Conservation (phyloP, 2,329 filamentous ascomycete species). For the Curvularia lunata region DNA sequence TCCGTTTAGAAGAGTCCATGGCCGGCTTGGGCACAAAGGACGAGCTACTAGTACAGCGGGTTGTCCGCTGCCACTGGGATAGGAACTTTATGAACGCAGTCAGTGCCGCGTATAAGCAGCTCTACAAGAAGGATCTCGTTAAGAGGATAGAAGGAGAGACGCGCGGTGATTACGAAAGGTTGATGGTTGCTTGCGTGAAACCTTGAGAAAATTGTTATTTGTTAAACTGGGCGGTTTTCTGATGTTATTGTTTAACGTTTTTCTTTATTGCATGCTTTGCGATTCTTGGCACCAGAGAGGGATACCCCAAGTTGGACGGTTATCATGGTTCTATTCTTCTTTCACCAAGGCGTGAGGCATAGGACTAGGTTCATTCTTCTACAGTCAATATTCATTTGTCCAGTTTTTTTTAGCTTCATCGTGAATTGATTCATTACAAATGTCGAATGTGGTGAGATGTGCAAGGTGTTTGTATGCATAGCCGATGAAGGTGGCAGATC, state of each 20-base stretch:
- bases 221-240: neutral
- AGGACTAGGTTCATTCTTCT: neutral
- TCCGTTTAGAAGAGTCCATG: conserved; percentile 86
- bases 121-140: conserved; percentile 71
- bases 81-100: conserved; percentile 74
- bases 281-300: neutral
- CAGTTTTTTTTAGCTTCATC: neutral
- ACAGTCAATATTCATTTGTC: neutral
- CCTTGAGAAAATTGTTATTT: conserved; percentile 11
- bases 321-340: neutral
- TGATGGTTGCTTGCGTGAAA: conserved; percentile 72
- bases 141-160: conserved; percentile 80
- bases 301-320: neutral
- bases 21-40: conserved; percentile 87
- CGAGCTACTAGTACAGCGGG: conserved; percentile 74
- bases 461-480: too few species aligned
- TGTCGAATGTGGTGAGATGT: too few species aligned
- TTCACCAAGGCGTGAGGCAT: neutral
- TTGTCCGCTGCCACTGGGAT: conserved; percentile 86
- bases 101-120: conserved; percentile 76
- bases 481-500: too few species aligned
- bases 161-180: conserved; percentile 78
- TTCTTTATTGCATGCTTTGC: neutral
- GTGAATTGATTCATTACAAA: neutral
- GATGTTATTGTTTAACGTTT: conserved; percentile 1